A percentile compares a stretch with the other conserved stretches of the same genome.
These are phyloP conservation scores for Panaeolus papilionaceus DNA, from an alignment of 768 basidiomycete species.

Conservation along the genomic window DNA sequence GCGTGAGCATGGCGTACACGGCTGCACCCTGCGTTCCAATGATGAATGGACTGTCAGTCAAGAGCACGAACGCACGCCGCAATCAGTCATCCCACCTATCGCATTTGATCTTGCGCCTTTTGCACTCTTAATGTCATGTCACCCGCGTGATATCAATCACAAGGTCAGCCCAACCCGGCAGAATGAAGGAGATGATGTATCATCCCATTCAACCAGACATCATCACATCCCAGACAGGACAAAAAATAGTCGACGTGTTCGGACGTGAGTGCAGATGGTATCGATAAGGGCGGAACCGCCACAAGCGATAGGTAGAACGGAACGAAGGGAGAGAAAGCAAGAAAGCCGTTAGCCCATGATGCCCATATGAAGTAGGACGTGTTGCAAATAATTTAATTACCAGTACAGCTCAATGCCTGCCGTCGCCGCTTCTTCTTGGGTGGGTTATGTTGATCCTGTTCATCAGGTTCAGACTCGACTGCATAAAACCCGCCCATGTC, in stretches of 20 bases:
- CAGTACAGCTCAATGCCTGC: slow-evolving; percentile 86
- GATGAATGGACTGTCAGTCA: slow-evolving; percentile 29
- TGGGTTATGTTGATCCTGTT: slow-evolving; percentile 57
- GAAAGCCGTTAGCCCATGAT: slow-evolving; percentile 21
- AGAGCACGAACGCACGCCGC: slow-evolving; percentile 21
- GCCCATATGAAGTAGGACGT: slow-evolving; percentile 28
- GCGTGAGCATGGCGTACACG: slow-evolving; percentile 81
- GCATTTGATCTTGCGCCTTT: slow-evolving; percentile 87
- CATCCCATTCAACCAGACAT: slow-evolving; percentile 12
- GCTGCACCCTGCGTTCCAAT: slow-evolving; percentile 61
- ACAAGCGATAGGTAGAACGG: slow-evolving; percentile 19
- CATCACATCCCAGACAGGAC: slow-evolving; percentile 24
- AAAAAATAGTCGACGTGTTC: slow-evolving; percentile 20
- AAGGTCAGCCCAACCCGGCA: slow-evolving; percentile 30
- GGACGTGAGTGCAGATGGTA: slow-evolving; percentile 21
- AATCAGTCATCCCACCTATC: slow-evolving; percentile 64
- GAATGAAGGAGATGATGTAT: slow-evolving; percentile 24
- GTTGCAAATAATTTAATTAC: slow-evolving; percentile 49
- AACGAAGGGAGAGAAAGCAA: slow-evolving; percentile 24
- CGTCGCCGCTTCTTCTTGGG: slow-evolving; percentile 85
- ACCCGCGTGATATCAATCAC: slow-evolving; percentile 37
- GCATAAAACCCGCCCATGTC: slow-evolving; percentile 37
- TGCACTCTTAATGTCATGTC: slow-evolving; percentile 64
- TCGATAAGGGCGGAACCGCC: slow-evolving; percentile 25
- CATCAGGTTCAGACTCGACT: slow-evolving; percentile 65